Conservation (phyloP, 129 eudicot genomes). For the Saussurea involucrata region DNA sequence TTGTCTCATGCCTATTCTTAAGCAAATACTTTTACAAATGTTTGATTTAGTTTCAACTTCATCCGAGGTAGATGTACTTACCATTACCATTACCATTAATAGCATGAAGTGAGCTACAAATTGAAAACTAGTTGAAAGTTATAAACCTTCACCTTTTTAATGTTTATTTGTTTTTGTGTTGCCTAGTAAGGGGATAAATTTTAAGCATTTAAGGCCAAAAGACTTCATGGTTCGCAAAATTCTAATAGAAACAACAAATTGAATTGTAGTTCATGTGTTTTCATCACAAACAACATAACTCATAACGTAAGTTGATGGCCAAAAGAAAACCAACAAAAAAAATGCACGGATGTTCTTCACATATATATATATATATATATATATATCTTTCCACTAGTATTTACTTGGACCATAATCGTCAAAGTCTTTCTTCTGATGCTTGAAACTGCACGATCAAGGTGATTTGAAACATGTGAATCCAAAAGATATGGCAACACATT, state of each 20-base stretch:
- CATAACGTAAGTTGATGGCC: not conserved
- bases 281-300: not conserved
- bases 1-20: too few species aligned
- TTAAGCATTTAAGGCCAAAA: not conserved
- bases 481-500: constrained; percentile 17
- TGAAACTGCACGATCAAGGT: constrained; percentile 85
- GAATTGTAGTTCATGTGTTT: not conserved
- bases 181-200: too few species aligned
- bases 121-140: too few species aligned
- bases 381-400: constrained; percentile 91
- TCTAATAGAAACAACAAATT: not conserved
- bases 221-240: not conserved
- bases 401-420: constrained; percentile 89
- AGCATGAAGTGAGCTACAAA: too few species aligned
- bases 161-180: too few species aligned
- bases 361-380: too few species aligned
- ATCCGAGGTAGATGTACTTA: too few species aligned
- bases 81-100: too few species aligned
- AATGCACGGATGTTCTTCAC: not conserved
- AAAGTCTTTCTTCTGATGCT: constrained; percentile 71
- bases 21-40: too few species aligned
- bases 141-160: too few species aligned
- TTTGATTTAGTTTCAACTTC: too few species aligned
- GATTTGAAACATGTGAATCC: constrained; percentile 66
- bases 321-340: not conserved